phyloP scores from a whole-genome alignment of 2,329 filamentous ascomycete genomes.

The Rhynchosporium secalis region DNA sequence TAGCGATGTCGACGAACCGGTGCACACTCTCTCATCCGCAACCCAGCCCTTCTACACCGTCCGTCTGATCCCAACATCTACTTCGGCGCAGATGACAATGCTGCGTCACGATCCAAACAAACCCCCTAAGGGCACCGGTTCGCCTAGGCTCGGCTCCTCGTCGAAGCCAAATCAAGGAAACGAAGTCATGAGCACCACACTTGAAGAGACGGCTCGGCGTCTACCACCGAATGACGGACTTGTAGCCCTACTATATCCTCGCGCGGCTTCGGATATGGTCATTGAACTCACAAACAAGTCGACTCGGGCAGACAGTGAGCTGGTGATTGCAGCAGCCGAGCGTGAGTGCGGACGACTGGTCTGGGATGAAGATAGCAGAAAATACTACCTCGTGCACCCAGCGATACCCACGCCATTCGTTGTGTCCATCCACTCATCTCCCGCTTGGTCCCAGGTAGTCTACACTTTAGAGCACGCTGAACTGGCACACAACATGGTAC shows the following conservation, averaged over 20 bases:
- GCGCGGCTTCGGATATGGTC: constrained; percentile 62
- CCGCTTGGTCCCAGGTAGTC: constrained; percentile 60
- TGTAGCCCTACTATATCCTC: constrained; percentile 68
- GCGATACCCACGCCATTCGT: constrained; percentile 64
- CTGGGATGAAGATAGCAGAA: constrained; percentile 64
- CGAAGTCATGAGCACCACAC: constrained; percentile 57
- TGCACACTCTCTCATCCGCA: constrained; percentile 64
- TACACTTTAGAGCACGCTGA: constrained; percentile 67
- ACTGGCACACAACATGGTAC: constrained; percentile 59
- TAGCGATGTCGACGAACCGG: constrained; percentile 58
- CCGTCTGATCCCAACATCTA: constrained; percentile 62
- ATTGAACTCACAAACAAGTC: constrained; percentile 47
- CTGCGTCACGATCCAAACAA: constrained; percentile 61
- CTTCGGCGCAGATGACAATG: constrained; percentile 60
- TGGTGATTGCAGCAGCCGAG: constrained; percentile 63
- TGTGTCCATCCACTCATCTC: constrained; percentile 57
- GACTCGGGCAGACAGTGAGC: constrained; percentile 54
- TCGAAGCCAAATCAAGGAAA: constrained; percentile 32
- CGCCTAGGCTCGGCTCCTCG: constrained; percentile 26
- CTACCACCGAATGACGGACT: constrained; percentile 61
- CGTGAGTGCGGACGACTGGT: constrained; percentile 69
- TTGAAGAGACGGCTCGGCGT: constrained; percentile 55
- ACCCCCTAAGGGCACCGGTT: constrained; percentile 36
- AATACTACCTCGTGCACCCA: constrained; percentile 64
- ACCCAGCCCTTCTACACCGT: constrained; percentile 68